Evolutionary conservation across 2,329 filamentous ascomycete genomes (phyloP).

Genomic region (Penicillium frequentans): DNA sequence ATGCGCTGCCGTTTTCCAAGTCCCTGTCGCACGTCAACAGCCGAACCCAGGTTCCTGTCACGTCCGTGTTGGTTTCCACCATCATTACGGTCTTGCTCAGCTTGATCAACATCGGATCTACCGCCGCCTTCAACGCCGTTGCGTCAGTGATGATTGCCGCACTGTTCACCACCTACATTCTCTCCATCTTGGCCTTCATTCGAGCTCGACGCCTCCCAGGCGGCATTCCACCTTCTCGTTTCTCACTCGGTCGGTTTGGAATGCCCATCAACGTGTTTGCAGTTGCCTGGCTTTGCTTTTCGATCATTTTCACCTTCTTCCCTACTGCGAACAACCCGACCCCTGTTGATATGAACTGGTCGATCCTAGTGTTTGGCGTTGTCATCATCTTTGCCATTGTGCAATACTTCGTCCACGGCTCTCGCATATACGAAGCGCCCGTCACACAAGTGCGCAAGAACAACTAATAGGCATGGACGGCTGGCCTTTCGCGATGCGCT

Average conservation of each 20-base stretch:
- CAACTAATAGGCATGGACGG: slow-evolving; percentile 3
- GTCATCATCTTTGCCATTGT: slow-evolving; percentile 24
- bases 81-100: slow-evolving; percentile 40
- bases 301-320: slow-evolving; percentile 32
- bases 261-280: slow-evolving; percentile 30
- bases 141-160: slow-evolving; percentile 53
- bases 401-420: slow-evolving; percentile 22
- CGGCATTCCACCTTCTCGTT: slow-evolving; percentile 21
- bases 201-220: slow-evolving; percentile 20
- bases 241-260: slow-evolving; percentile 28
- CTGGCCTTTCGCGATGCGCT: background rate
- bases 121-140: slow-evolving; percentile 54
- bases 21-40: slow-evolving; percentile 32
- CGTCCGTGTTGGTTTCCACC: slow-evolving; percentile 35
- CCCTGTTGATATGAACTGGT: slow-evolving; percentile 26
- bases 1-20: slow-evolving; percentile 35
- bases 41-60: slow-evolving; percentile 43
- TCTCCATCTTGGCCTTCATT: slow-evolving; percentile 33
- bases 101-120: slow-evolving; percentile 55
- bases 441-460: slow-evolving; percentile 24
- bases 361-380: slow-evolving; percentile 24
- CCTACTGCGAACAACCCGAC: slow-evolving; percentile 26
- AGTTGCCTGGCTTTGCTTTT: slow-evolving; percentile 26
- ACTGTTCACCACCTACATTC: slow-evolving; percentile 54
- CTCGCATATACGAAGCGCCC: slow-evolving; percentile 21